phyloP scores from a whole-genome alignment of 2,329 filamentous ascomycete genomes.

The Xylariales sp. region DNA sequence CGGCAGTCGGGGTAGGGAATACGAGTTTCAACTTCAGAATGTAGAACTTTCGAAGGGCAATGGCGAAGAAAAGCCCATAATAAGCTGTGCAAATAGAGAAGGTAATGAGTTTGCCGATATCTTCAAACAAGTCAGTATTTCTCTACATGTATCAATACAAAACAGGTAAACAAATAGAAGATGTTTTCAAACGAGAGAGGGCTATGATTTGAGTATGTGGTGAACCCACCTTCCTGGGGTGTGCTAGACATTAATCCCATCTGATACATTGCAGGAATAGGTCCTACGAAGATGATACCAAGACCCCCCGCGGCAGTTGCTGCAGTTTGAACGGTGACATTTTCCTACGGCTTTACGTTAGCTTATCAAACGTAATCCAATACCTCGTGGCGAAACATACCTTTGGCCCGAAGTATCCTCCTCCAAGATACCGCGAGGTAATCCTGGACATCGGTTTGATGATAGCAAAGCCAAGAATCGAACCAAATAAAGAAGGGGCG shows the following conservation, averaged over 20 bases:
- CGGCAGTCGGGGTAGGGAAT: constrained; percentile 55
- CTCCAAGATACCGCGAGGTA: constrained; percentile 53
- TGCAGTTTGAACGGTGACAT: constrained; percentile 51
- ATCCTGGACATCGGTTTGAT: constrained; percentile 40
- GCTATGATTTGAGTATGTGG: too few species aligned
- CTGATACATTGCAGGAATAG: constrained; percentile 52
- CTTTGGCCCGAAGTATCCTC: constrained; percentile 48
- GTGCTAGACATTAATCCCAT: constrained; percentile 39
- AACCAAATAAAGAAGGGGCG: background rate
- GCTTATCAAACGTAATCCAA: constrained; percentile 51
- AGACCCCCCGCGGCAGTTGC: constrained; percentile 52
- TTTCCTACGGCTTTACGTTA: constrained; percentile 55
- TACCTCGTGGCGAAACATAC: constrained; percentile 34
- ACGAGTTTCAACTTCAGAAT: constrained; percentile 57
- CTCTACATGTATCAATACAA: too few species aligned
- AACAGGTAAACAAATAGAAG: too few species aligned
- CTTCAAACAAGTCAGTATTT: too few species aligned
- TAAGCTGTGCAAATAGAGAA: constrained; percentile 59
- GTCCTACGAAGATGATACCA: constrained; percentile 49
- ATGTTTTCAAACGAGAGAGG: too few species aligned
- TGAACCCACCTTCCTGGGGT: too few species aligned
- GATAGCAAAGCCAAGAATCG: constrained; percentile 42
- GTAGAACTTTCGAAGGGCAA: constrained; percentile 63
- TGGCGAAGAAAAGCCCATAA: constrained; percentile 61
- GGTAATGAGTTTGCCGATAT: constrained; percentile 55